Conservation (phyloP, 768 basidiomycete species). For the Tulasnella sp. region DNA sequence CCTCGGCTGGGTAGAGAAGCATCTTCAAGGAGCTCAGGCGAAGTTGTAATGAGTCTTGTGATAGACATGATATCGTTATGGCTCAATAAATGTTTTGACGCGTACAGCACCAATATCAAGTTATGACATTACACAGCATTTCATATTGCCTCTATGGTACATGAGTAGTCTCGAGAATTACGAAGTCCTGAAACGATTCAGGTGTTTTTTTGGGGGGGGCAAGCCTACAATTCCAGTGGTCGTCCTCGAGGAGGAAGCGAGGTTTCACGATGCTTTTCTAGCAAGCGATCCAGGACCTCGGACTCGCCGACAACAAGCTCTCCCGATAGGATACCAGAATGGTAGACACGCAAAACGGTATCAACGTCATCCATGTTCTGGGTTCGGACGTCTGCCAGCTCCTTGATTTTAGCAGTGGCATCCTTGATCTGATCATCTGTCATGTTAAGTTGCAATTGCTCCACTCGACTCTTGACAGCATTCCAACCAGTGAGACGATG, state of each 20-base stretch:
- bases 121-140: no score
- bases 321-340: slow-evolving; percentile 84
- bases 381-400: slow-evolving; percentile 93
- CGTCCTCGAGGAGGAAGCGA: neutral
- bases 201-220: no score
- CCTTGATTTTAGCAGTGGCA: slow-evolving; percentile 98
- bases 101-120: no score
- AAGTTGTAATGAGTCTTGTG: no score
- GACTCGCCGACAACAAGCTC: slow-evolving; percentile 90
- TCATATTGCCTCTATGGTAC: no score
- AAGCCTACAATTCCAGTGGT: no score
- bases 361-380: slow-evolving; percentile 99
- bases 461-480: slow-evolving; percentile 97
- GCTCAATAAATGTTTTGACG: no score
- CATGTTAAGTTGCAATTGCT: slow-evolving; percentile 83
- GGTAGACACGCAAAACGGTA: slow-evolving; percentile 88
- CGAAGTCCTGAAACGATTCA: no score
- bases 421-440: slow-evolving; percentile 97
- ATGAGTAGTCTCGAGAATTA: no score
- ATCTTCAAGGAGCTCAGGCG: no score
- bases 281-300: slow-evolving; percentile 74
- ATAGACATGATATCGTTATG: no score
- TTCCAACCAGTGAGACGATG: slow-evolving; percentile 98
- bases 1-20: neutral
- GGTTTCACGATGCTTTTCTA: slow-evolving; percentile 56